Evolutionary conservation across 148 eudicot genomes (phyloP).

Genomic region (Rhododendron williamsianum): DNA sequence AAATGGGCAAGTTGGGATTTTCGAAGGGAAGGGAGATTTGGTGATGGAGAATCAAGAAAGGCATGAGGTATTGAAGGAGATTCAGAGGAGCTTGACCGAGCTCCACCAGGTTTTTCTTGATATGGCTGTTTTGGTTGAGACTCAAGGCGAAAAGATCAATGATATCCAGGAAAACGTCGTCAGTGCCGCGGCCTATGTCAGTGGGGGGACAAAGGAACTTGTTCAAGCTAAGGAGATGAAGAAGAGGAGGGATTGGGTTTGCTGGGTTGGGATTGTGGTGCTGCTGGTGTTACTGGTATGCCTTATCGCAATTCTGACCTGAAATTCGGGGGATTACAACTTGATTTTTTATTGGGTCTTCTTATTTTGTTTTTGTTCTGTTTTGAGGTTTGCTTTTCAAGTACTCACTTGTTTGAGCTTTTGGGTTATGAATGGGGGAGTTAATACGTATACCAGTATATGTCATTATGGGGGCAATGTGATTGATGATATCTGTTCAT

Average conservation of each 20-base stretch:
- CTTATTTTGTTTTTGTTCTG: neutral
- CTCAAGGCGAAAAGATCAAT: constrained; percentile 14
- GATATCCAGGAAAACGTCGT: constrained; percentile 6
- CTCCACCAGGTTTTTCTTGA: constrained; percentile 18
- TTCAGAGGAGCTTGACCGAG: constrained; percentile 15
- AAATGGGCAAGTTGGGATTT: constrained; percentile 1
- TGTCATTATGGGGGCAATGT: neutral
- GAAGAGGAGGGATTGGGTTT: constrained; percentile 12
- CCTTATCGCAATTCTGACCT: neutral
- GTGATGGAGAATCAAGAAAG: constrained; percentile 16
- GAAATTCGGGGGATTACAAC: neutral
- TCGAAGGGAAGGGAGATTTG: constrained; percentile 16
- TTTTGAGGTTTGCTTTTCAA: neutral
- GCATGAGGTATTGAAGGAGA: constrained; percentile 8
- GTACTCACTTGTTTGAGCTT: neutral
- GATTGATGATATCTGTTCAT: constrained; percentile 12
- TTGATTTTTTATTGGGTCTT: neutral
- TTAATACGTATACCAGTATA: neutral
- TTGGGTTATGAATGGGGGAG: neutral
- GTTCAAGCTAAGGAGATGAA: constrained; percentile 4
- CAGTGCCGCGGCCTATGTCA: neutral
- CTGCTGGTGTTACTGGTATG: neutral
- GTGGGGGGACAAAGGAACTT: constrained; percentile 10
- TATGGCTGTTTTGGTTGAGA: constrained; percentile 17
- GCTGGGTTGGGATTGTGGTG: constrained; percentile 4